phyloP scores from a whole-genome alignment of 2,329 filamentous ascomycete species.

The Tolypocladium pustulatum region DNA sequence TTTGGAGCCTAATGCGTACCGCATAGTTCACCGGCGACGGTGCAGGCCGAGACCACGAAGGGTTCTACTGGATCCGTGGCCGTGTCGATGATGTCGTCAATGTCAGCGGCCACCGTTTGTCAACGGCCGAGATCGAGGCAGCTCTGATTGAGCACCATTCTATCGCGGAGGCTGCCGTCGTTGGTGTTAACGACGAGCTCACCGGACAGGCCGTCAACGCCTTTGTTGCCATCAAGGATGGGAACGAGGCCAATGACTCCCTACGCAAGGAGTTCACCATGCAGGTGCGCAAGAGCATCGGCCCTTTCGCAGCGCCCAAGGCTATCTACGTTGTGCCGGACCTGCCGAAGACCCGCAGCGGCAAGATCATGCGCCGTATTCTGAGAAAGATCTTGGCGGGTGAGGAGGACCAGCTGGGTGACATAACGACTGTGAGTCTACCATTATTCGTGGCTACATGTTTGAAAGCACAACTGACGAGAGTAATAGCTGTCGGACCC shows the following conservation, averaged over 20 bases:
- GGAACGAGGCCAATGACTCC: conserved; percentile 63
- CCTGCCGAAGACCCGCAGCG: conserved; percentile 91
- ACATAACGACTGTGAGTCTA: conserved; percentile 74
- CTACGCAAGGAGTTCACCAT: conserved; percentile 88
- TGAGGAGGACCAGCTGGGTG: conserved; percentile 93
- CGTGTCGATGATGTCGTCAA: conserved; percentile 98
- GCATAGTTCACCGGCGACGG: conserved; percentile 80
- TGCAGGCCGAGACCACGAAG: conserved; percentile 90
- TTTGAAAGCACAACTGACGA: neutral
- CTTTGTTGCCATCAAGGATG: conserved; percentile 87
- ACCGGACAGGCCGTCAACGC: conserved; percentile 96
- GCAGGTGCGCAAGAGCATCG: conserved; percentile 95
- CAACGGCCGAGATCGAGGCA: conserved; percentile 95
- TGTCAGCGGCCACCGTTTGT: conserved; percentile 90
- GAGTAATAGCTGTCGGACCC: conserved; percentile 72
- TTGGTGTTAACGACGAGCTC: conserved; percentile 85
- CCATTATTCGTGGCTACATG: neutral
- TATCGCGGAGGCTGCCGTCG: conserved; percentile 90
- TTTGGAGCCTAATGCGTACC: neutral
- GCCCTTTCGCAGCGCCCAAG: conserved; percentile 94
- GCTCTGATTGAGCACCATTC: conserved; percentile 85
- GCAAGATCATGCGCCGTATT: conserved; percentile 98
- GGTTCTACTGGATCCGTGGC: conserved; percentile 99
- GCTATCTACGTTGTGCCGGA: conserved; percentile 84
- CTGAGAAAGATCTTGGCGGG: conserved; percentile 94